Evolutionary conservation across 768 basidiomycete species (phyloP).

Genomic region (Epithele typhae): DNA sequence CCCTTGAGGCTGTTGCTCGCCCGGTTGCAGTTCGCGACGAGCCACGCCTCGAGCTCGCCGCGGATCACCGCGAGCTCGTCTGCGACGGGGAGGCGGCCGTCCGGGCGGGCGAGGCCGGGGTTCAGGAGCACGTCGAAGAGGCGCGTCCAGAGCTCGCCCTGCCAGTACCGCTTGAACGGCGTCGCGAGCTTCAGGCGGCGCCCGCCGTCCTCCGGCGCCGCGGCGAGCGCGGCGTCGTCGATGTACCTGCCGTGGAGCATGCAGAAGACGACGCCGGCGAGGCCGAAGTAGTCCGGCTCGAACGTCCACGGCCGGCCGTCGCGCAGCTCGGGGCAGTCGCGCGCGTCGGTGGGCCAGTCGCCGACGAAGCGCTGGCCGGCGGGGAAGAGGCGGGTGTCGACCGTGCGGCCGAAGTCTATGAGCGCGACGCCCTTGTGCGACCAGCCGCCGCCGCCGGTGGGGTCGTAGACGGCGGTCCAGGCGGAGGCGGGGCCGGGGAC

Average conservation of each 20-base stretch:
- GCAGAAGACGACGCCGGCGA: conserved; percentile 91
- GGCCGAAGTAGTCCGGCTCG: conserved; percentile 95
- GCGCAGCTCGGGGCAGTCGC: conserved; percentile 90
- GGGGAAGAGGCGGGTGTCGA: conserved; percentile 84
- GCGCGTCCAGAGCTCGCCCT: conserved; percentile 77
- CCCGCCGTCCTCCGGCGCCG: conserved; percentile 31
- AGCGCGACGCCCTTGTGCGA: conserved; percentile 79
- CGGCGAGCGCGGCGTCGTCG: conserved; percentile 62
- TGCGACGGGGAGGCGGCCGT: conserved; percentile 65
- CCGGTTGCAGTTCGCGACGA: conserved; percentile 83
- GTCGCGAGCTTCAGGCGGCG: conserved; percentile 61
- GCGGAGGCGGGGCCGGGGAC: conserved; percentile 64
- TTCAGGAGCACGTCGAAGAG: conserved; percentile 88
- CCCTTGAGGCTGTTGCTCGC: conserved; percentile 77
- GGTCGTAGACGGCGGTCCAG: conserved; percentile 76
- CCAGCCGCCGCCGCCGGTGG: conserved; percentile 83
- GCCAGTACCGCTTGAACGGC: conserved; percentile 94
- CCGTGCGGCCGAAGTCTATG: conserved; percentile 96
- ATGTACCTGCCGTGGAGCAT: conserved; percentile 98
- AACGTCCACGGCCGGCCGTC: conserved; percentile 86
- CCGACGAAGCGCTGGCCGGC: conserved; percentile 74
- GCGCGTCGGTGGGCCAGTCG: conserved; percentile 85
- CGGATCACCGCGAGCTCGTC: conserved; percentile 63
- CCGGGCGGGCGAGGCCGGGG: conserved; percentile 53
- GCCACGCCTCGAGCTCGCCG: conserved; percentile 82